Conservation (phyloP, 441 rosid genomes). For the Theobroma grandiflorum region DNA sequence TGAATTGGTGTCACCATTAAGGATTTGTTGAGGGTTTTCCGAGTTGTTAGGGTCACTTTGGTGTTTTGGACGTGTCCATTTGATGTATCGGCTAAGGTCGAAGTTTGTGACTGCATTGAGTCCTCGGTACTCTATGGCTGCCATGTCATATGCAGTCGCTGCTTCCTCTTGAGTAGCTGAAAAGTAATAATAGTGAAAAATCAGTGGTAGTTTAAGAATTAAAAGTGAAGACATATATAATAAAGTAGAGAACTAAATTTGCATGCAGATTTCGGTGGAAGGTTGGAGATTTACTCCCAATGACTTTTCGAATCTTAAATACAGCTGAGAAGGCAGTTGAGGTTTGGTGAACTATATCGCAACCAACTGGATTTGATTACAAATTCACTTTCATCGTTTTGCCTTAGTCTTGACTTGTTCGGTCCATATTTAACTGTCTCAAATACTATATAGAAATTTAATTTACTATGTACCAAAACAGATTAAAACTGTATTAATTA, state of each 20-base stretch:
- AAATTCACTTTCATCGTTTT: not conserved
- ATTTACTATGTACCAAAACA: too few species aligned
- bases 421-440: too few species aligned
- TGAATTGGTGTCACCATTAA: constrained; percentile 19
- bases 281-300: constrained; percentile 17
- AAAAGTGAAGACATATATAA: constrained; percentile 1
- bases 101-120: constrained; percentile 72
- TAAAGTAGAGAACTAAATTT: constrained; percentile 31
- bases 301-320: constrained; percentile 26
- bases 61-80: constrained; percentile 46
- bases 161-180: constrained; percentile 78
- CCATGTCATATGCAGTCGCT: constrained; percentile 70
- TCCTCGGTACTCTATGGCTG: constrained; percentile 71
- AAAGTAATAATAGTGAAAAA: not conserved
- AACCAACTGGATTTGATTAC: constrained; percentile 40
- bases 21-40: constrained; percentile 33
- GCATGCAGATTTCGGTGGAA: constrained; percentile 46
- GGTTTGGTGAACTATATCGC: constrained; percentile 55
- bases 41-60: constrained; percentile 23
- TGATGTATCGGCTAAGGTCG: constrained; percentile 62
- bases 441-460: too few species aligned
- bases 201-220: not conserved
- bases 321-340: constrained; percentile 39
- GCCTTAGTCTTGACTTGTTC: constrained; percentile 3
- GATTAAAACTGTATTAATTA: too few species aligned